Evolutionary conservation across 2,329 filamentous ascomycete species (phyloP).

Genomic region (Onygena corvina): DNA sequence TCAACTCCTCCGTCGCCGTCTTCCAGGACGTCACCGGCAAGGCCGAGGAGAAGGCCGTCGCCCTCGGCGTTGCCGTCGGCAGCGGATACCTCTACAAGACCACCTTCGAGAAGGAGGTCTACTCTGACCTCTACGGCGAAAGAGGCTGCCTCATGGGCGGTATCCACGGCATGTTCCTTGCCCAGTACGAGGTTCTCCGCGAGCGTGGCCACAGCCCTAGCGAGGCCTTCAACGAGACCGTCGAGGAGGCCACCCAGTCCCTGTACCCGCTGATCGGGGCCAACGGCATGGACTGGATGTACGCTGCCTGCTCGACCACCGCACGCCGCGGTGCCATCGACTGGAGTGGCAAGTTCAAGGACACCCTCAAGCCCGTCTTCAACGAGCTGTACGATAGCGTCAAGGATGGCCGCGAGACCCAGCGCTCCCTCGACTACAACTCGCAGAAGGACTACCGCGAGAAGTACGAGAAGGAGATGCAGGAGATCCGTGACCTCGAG

Average conservation of each 20-base stretch:
- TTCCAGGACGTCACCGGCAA: slow-evolving; percentile 97
- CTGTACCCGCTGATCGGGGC: slow-evolving; percentile 94
- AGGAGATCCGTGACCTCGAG: slow-evolving; percentile 95
- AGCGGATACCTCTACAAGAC: slow-evolving; percentile 99
- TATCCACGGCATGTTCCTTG: slow-evolving; percentile 99
- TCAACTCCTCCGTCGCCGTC: slow-evolving; percentile 98
- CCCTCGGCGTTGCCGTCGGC: slow-evolving; percentile 91
- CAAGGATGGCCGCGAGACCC: slow-evolving; percentile 80
- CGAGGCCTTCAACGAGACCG: slow-evolving; percentile 99
- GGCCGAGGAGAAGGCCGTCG: slow-evolving; percentile 94
- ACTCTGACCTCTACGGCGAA: slow-evolving; percentile 99
- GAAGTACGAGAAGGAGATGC: slow-evolving; percentile 95
- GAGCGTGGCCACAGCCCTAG: slow-evolving; percentile 95
- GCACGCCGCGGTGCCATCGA: slow-evolving; percentile 97
- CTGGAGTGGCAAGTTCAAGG: slow-evolving; percentile 96
- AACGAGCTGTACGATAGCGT: slow-evolving; percentile 93
- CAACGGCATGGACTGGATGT: slow-evolving; percentile 99
- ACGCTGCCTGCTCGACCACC: slow-evolving; percentile 97
- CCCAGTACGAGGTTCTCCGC: slow-evolving; percentile 98
- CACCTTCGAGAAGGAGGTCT: slow-evolving; percentile 99
- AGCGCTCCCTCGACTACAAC: slow-evolving; percentile 96
- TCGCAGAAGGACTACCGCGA: slow-evolving; percentile 88
- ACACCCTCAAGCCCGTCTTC: slow-evolving; percentile 96
- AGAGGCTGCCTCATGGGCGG: slow-evolving; percentile 99
- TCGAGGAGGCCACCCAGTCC: slow-evolving; percentile 97